Base-by-base conservation (phyloP, 345 rosid species). In the Lepidium africanum region DNA sequence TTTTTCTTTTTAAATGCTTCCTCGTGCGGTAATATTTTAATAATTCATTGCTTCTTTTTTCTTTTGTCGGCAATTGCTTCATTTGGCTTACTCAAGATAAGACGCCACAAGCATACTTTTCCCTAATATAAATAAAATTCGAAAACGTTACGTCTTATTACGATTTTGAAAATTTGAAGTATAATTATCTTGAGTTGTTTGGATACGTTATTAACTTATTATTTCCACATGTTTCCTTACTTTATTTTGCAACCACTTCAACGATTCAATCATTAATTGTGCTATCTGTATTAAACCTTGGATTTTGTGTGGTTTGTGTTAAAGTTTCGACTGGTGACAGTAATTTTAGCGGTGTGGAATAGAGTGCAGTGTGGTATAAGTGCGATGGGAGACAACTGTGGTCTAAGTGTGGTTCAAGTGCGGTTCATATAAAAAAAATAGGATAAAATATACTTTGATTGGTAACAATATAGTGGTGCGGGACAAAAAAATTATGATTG, bases 11-110 rank as follows among this genome's bases (percentile, higher is more conserved):
- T 9, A 54, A 45, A 21, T 25, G 23, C 46, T 43, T 37, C 55
- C 72, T 57, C 72, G 64, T 57, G 64, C 27, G 48, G 27, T 47
- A 11, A 25, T 47, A 38, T 47, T 69, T 47, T 50, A 45, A 45
- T 7, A 21, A 15, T 45, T 56, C 3, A 17, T 5, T 45, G 7
- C 6, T 58, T 45, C 17, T 14, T 14, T 57, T 11, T 11, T 2
- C 19, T 49, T 47, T 49, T 48, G 32, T 49, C 54, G 54, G 54
- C 32, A 49, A 27, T 27, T 27, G 6, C 2, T 5, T 27, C 32
- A 27, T 27, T 27, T 27, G 32, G 6, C 45, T 55, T 56, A 54
- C 17, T 55, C 33, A 15, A 52, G 60, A 15, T 30, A 33, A 35
- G 25, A 56, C 46, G 45, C 46, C 57, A 45, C 64, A 56, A 36